A percentile compares a stretch with the other conserved stretches of the same genome.
phyloP scores from a whole-genome alignment of 2,329 filamentous ascomycete genomes.

The Diaporthe nobilis region DNA sequence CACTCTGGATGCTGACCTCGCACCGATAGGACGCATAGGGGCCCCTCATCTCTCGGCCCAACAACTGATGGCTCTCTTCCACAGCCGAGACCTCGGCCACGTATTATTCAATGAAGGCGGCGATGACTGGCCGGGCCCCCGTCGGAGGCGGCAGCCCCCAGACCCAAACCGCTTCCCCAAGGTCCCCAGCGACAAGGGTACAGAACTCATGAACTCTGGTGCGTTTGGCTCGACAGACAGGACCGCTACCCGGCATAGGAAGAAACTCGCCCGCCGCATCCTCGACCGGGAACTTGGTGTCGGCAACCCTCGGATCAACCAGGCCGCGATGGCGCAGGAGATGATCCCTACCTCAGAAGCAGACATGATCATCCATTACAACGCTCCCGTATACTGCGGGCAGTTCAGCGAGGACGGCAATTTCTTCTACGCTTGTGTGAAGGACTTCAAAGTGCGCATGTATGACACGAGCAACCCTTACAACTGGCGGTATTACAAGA shows the following conservation, averaged over 20 bases:
- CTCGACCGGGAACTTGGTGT: conserved; percentile 86
- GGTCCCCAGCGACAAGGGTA: conserved; percentile 84
- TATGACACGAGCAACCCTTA: conserved; percentile 98
- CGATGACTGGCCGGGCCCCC: conserved; percentile 49
- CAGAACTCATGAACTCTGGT: conserved; percentile 84
- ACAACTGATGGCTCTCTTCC: conserved; percentile 59
- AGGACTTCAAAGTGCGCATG: conserved; percentile 96
- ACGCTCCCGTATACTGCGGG: conserved; percentile 90
- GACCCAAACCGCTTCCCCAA: conserved; percentile 80
- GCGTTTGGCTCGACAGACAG: conserved; percentile 80
- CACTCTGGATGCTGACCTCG: conserved; percentile 20
- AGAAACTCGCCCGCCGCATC: conserved; percentile 75
- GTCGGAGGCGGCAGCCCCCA: conserved; percentile 58
- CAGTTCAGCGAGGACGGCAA: conserved; percentile 98
- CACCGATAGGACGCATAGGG: conserved; percentile 38
- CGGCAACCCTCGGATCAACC: conserved; percentile 73
- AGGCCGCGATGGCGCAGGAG: conserved; percentile 76
- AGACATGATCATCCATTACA: conserved; percentile 90
- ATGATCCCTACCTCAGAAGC: conserved; percentile 84
- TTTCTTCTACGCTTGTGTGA: conserved; percentile 93
- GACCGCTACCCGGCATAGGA: conserved; percentile 67
- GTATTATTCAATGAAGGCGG: conserved; percentile 53
- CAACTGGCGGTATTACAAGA: conserved; percentile 96
- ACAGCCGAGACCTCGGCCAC: conserved; percentile 54
- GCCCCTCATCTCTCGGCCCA: conserved; percentile 39